These are phyloP conservation scores for Pholiota molesta DNA, from an alignment of 768 basidiomycete genomes.

Conservation along the genomic window DNA sequence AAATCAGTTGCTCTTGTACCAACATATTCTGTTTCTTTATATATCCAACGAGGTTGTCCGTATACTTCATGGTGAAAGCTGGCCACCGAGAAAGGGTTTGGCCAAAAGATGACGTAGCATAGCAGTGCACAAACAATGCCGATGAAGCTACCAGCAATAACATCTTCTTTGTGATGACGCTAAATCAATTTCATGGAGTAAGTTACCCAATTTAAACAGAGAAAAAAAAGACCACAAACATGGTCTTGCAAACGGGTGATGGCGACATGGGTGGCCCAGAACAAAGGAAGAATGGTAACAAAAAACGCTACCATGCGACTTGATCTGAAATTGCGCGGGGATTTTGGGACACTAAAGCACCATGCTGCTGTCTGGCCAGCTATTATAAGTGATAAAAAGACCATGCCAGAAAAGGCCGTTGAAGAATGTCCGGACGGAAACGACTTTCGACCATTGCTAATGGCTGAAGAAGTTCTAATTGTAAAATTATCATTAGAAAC, in stretches of 20 bases:
- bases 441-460: conserved; percentile 58
- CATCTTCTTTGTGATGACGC: conserved; percentile 73
- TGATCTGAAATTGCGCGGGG: conserved; percentile 37
- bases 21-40: conserved; percentile 30
- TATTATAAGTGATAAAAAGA: conserved; percentile 61
- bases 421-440: conserved; percentile 77
- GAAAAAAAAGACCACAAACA: conserved; percentile 41
- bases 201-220: background rate
- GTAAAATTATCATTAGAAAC: background rate
- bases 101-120: conserved; percentile 67
- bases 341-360: conserved; percentile 46
- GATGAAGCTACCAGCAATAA: conserved; percentile 63
- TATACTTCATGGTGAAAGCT: conserved; percentile 34
- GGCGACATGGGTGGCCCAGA: conserved; percentile 63
- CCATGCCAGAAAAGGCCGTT: conserved; percentile 67
- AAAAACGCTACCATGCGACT: conserved; percentile 50
- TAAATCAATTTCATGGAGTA: conserved; percentile 26
- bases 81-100: conserved; percentile 53
- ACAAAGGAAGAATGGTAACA: conserved; percentile 55
- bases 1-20: conserved; percentile 39
- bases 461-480: conserved; percentile 33
- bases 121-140: conserved; percentile 52
- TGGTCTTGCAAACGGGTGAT: conserved; percentile 67
- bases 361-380: conserved; percentile 68
- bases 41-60: conserved; percentile 46